Evolutionary conservation across 2,329 filamentous ascomycete genomes (phyloP).

Genomic region (Epichloe sylvatica): DNA sequence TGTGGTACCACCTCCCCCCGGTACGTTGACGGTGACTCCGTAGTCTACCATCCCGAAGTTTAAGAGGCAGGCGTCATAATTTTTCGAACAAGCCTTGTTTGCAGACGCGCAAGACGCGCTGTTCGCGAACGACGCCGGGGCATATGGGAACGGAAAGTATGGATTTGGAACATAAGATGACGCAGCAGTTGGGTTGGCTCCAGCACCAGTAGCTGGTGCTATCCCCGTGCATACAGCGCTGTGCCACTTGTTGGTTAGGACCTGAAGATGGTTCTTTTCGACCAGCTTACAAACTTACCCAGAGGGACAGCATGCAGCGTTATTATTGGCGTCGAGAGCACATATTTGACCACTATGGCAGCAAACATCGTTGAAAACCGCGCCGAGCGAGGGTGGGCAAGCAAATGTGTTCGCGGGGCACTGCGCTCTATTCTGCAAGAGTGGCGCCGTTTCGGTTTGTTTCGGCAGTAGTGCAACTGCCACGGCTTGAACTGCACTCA

Average conservation of each 20-base stretch:
- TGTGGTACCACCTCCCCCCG: slow-evolving; percentile 38
- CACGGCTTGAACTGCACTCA: neutral
- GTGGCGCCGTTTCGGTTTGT: slow-evolving; percentile 9
- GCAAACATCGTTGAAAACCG: slow-evolving; percentile 34
- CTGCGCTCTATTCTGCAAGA: slow-evolving; percentile 16
- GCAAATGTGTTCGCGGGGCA: slow-evolving; percentile 37
- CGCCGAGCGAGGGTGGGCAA: slow-evolving; percentile 32
- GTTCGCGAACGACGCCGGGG: slow-evolving; percentile 38
- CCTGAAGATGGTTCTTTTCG: neutral
- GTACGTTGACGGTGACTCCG: slow-evolving; percentile 42
- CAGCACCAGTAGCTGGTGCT: slow-evolving; percentile 28
- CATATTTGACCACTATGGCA: slow-evolving; percentile 38
- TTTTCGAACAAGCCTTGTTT: slow-evolving; percentile 35
- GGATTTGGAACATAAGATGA: slow-evolving; percentile 41
- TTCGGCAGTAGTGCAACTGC: slow-evolving; percentile 8
- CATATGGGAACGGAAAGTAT: slow-evolving; percentile 47
- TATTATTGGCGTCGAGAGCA: slow-evolving; percentile 32
- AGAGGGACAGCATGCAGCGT: slow-evolving; percentile 41
- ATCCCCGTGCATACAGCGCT: slow-evolving; percentile 44
- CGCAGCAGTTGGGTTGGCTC: slow-evolving; percentile 21
- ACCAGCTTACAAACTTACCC: slow-evolving; percentile 24
- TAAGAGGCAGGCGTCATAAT: slow-evolving; percentile 40
- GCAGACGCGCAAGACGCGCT: slow-evolving; percentile 38
- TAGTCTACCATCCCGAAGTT: slow-evolving; percentile 31
- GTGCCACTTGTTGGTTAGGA: neutral